Conservation (phyloP, 345 rosid species). For the Linum tenue region DNA sequence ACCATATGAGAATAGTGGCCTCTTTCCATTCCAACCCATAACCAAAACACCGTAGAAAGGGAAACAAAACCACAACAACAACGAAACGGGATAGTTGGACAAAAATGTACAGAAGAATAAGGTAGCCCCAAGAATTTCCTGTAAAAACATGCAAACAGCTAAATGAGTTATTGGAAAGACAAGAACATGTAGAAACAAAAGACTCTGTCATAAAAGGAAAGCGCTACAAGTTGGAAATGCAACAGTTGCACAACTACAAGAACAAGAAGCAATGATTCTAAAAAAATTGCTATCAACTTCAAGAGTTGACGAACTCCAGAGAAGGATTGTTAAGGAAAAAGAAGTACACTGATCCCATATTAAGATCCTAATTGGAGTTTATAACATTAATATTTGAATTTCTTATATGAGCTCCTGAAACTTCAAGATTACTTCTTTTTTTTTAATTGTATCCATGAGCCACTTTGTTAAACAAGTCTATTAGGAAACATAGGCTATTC, state of each 20-base stretch:
- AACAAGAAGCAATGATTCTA: neutral
- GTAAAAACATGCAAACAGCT: slow-evolving; percentile 16
- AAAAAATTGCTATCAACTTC: neutral
- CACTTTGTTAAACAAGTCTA: no score
- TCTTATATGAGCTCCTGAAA: no score
- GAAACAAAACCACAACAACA: slow-evolving; percentile 63
- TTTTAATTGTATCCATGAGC: no score
- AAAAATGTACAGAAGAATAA: slow-evolving; percentile 59
- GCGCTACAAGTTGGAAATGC: neutral
- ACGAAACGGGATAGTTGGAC: slow-evolving; percentile 59
- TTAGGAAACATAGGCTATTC: neutral
- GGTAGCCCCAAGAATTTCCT: slow-evolving; percentile 77
- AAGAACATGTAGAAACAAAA: neutral
- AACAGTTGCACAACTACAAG: neutral
- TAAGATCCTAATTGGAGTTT: no score
- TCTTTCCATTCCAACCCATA: slow-evolving; percentile 96
- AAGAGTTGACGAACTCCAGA: no score
- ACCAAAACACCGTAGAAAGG: slow-evolving; percentile 56
- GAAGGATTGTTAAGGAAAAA: no score
- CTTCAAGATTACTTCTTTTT: no score
- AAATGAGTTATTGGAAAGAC: neutral
- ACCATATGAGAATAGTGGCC: slow-evolving; percentile 71
- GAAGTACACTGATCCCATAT: no score
- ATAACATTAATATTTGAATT: no score
- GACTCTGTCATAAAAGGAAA: neutral